Base-by-base conservation (phyloP, 1,139 yeast species). In the Pneumocystis murina region DNA sequence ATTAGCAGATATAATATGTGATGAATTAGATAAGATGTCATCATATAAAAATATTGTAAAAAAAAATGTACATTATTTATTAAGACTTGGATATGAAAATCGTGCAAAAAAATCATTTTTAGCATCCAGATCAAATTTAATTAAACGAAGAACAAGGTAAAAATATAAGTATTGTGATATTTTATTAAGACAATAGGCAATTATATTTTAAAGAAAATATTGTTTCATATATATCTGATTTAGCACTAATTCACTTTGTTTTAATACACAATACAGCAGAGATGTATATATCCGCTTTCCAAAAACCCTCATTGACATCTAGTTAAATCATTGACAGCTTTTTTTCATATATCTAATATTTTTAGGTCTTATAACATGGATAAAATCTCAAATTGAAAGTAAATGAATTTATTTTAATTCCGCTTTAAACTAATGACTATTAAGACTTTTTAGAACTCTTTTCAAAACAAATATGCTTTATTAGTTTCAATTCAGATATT, bases 311-410 rank as follows among this genome's bases (percentile, higher is more conserved):
- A 10, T 38, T 58, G 17, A 40, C 28, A 17, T 58, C 60, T 58
- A 20, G 60, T 58, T 48, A 48, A 48, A 14, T 58, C 83, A 77
- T 71, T 75, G 76, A 62, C 69, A 72, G 8, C 74, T 82, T 35
- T n/a, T 84, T 81, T 68, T 71, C 72, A 10, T 74, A 73, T 12
- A 69, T 73, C 7, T 71, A 72, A 35, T 73, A 72, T 59, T 66
- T 74, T 64, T 76, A 70, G 76, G 75, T 68, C 75, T 84, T 6
- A 82, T 83, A 1, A 78, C 79, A 62, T 88, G 96, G 96, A 83
- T 87, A 60, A 80, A 82, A 64, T 80, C 79, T 1, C 88, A 86
- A 71, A 82, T 87, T 43, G 80, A 82, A 48, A 48, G 55, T 48
- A 5, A 24, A 14, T 48, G 14, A 24, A 38, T 14, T 38, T 38